Conservation (phyloP, 345 rosid species). For the Rhodamnia argentea region DNA sequence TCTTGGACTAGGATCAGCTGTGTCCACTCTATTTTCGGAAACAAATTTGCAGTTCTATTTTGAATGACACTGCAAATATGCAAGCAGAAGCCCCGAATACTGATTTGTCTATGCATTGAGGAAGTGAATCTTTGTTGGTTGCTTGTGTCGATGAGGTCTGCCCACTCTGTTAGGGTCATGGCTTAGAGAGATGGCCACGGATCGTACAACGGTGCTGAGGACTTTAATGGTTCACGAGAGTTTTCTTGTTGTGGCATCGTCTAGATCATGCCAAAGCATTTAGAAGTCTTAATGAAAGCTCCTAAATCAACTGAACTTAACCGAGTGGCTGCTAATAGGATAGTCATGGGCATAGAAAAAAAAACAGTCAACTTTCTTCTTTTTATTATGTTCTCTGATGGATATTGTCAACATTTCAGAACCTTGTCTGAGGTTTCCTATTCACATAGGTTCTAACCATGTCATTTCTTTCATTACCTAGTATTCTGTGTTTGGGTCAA, state of each 20-base stretch:
- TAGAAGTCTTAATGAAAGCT: neutral
- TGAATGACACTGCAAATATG: neutral
- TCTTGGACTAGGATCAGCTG: neutral
- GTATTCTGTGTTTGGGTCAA: slow-evolving; percentile 24
- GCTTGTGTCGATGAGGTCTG: neutral
- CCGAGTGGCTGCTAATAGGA: neutral
- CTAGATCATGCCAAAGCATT: neutral
- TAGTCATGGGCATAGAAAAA: neutral
- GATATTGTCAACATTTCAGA: neutral
- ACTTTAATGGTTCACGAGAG: neutral
- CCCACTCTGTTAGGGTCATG: neutral
- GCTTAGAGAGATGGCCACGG: neutral
- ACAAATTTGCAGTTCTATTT: neutral
- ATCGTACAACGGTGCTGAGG: neutral
- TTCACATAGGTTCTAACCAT: neutral
- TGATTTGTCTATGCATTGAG: neutral
- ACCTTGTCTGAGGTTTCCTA: neutral
- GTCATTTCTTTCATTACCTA: neutral
- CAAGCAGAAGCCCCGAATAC: neutral
- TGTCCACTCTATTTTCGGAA: neutral
- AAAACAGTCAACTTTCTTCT: neutral
- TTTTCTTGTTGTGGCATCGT: neutral
- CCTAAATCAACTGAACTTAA: neutral
- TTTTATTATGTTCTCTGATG: neutral
- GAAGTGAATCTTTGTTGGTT: neutral